Percentiles rank a stretch among this genome's conserved stretches.
These are phyloP conservation scores for Dendrocalamus sinicus DNA, from an alignment of 176 grass and related monocot genomes.

Conservation along the genomic window DNA sequence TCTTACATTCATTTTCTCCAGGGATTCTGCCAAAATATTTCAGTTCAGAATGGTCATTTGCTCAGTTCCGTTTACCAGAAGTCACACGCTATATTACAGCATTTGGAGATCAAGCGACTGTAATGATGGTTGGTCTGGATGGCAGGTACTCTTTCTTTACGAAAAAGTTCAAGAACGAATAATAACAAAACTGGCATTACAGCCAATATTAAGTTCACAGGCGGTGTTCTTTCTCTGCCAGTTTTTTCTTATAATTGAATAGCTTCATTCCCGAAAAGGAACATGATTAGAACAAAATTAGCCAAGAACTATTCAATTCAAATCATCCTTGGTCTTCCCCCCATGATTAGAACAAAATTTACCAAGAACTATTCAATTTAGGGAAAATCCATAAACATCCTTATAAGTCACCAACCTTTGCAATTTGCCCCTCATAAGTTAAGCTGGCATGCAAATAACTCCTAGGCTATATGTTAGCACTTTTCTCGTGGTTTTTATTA, in stretches of 20 bases:
- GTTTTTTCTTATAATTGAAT: constrained; percentile 16
- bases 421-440: too few relatives aligned
- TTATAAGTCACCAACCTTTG: too few relatives aligned
- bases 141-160: constrained; percentile 56
- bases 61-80: constrained; percentile 75
- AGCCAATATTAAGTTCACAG: background rate
- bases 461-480: too few relatives aligned
- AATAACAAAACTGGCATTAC: background rate
- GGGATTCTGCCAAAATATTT: constrained; percentile 78
- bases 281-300: background rate
- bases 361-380: background rate
- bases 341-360: background rate
- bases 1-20: constrained; percentile 28
- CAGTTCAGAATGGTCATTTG: constrained; percentile 88
- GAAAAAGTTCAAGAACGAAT: background rate
- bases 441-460: too few relatives aligned
- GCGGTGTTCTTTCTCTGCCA: constrained; percentile 4
- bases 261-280: background rate
- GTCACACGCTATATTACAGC: constrained; percentile 50
- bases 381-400: too few relatives aligned
- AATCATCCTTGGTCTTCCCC: background rate
- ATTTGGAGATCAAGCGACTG: constrained; percentile 68
- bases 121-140: constrained; percentile 75
- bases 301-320: background rate
- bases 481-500: too few relatives aligned